Base-by-base conservation (phyloP, 495 filamentous ascomycete species). In the Massariosphaeria phaeospora region DNA sequence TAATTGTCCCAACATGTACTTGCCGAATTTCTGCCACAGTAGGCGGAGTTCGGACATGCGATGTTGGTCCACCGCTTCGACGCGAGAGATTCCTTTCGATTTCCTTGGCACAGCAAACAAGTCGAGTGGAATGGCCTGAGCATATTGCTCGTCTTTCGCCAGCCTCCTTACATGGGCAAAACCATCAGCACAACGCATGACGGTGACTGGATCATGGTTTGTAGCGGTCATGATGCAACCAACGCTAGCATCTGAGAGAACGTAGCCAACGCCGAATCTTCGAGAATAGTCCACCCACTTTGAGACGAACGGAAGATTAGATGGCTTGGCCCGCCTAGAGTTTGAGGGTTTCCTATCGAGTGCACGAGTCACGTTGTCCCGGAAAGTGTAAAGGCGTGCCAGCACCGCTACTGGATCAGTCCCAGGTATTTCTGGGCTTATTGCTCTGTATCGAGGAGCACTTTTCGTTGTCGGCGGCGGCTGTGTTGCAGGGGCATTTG, bases 21-120 rank as follows among this genome's bases (percentile, higher is more conserved):
- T 88, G 48, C 86, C 89, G 62, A 96, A 96, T 64, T 91, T 90
- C 64, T 86, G 86, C 77, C 91, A 95, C 34, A 96, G 73, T 33
- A 84, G 66, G 81, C 84, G 59, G 83, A 76, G 70, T 86, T 88
- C 55, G 82, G 81, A 21, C 78, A 78, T 61, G 85, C 89, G 62
- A 72, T 83, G 76, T 25, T 69, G 61, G 59, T 81, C 74, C 36
- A 73, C 61, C 44, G 76, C 76, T 7, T 82, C 78, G 15, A 90
- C 26, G 77, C 70, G 11, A 75, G 73, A 11, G 48, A 94, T 75
- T 0, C 87, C 87, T 4, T 71, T 77, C 43, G 81, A 78, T 33
- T 79, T 81, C 18, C 29, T 43, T 2, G 76, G 76, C 64, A 87
- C 85, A 57, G 95, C 87, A 67, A 88, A 86, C 57, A 91, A 89